These are phyloP conservation scores for Talaromyces borbonicus DNA, from an alignment of 495 filamentous ascomycete species.

Conservation along the genomic window DNA sequence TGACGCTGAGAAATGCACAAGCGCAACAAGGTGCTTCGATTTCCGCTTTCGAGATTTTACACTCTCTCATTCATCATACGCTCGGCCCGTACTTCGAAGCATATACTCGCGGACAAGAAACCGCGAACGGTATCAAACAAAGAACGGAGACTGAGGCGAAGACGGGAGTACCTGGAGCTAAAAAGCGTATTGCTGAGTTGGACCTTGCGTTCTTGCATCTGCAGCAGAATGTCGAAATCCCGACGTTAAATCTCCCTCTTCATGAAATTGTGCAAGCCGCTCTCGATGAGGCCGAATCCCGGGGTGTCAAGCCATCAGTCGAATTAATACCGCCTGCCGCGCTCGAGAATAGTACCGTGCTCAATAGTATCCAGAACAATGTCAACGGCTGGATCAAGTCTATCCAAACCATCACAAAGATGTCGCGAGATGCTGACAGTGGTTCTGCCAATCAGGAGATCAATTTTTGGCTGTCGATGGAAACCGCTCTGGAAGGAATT, in stretches of 20 bases:
- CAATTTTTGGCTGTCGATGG: slow-evolving; percentile 97
- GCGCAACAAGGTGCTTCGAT: slow-evolving; percentile 57
- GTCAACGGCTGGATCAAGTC: slow-evolving; percentile 98
- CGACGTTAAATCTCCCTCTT: slow-evolving; percentile 72
- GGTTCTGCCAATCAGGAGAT: slow-evolving; percentile 93
- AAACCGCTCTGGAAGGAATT: slow-evolving; percentile 79
- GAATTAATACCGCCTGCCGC: slow-evolving; percentile 65
- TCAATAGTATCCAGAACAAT: slow-evolving; percentile 85
- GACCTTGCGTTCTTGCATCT: slow-evolving; percentile 82
- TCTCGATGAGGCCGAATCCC: slow-evolving; percentile 59
- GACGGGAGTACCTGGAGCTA: slow-evolving; percentile 90
- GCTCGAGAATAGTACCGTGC: slow-evolving; percentile 75
- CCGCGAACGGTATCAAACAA: slow-evolving; percentile 49
- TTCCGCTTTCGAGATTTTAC: slow-evolving; percentile 85
- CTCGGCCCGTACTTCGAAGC: slow-evolving; percentile 94
- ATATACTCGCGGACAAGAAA: slow-evolving; percentile 75
- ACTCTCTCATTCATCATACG: slow-evolving; percentile 77
- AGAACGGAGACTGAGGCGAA: slow-evolving; percentile 77
- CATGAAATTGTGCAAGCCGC: slow-evolving; percentile 81
- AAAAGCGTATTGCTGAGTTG: slow-evolving; percentile 89
- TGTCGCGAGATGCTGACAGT: slow-evolving; percentile 77
- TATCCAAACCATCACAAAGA: slow-evolving; percentile 93
- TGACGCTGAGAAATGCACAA: slow-evolving; percentile 49
- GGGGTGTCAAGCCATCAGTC: slow-evolving; percentile 53
- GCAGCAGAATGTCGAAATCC: slow-evolving; percentile 97